Evolutionary conservation across 2,329 filamentous ascomycete genomes (phyloP), one percentile per base, ranked within the genome.

Genomic region (Lanzia echinophila): DNA sequence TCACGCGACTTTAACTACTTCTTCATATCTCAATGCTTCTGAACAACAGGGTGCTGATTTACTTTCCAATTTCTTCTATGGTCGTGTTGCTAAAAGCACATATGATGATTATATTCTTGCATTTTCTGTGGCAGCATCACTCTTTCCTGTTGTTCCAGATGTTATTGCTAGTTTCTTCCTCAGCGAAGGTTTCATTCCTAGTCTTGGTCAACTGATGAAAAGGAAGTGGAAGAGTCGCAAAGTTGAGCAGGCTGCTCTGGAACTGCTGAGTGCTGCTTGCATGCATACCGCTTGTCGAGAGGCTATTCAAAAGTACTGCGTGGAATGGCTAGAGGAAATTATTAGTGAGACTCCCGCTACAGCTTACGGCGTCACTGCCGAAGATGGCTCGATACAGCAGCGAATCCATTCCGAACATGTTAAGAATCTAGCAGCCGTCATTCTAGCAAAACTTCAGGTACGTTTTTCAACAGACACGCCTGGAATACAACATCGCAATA

Each of bases 231-330:
- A 92, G 74, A 92, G 87, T 67, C 80, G 82, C 61, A 89, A 89
- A 63, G 86, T 97, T 20, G 90, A 96, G 70, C 86, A 88, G 55
- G 88, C 90, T 2, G 87, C 90, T 46, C 72, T 99, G 61, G 88
- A 96, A 65, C 83, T 99, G 72, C 78, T 99, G 55, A 96, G 91
- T 70, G 90, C 89, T 12, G 91, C 92, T 6, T 96, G 90, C 70
- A 88, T 96, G 70, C 88, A 95, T 67, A 79, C 83, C 45, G 75
- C 81, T 7, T 97, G 91, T 65, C 83, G 94, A 20, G 87, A 91
- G 60, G 87, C 87, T 8, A 87, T 97, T 56, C 81, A 83, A 61
- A 90, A 90, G 68, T 84, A 95, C 66, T 96, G 92, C 69, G 76
- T 81, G 32, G 83, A 88, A 53, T 97, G 92, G 90, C 76, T 99